Conservation (phyloP, 179 eudicot species). For the Heliamphora pulchella region DNA sequence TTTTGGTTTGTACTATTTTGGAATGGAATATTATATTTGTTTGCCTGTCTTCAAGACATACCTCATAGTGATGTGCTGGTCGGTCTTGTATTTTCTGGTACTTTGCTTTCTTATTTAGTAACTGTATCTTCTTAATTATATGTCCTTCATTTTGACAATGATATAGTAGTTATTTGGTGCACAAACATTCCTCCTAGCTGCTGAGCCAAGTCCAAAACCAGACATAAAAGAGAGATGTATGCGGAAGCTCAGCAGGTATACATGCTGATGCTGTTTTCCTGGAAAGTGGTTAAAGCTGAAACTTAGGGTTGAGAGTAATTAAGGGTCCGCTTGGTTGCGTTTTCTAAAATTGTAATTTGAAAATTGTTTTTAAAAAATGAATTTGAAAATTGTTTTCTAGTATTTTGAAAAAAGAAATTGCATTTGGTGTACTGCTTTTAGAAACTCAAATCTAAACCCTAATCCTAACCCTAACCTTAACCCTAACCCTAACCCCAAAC, state of each 20-base stretch:
- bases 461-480: too few species aligned
- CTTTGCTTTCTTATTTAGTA: not conserved
- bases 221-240: not conserved
- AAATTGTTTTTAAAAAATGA: too few species aligned
- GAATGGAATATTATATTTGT: not conserved
- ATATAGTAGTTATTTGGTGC: not conserved
- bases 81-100: not conserved
- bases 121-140: not conserved
- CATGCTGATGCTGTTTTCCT: not conserved
- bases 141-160: not conserved
- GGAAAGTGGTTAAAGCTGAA: constrained; percentile 9
- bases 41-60: not conserved
- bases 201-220: not conserved
- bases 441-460: too few species aligned
- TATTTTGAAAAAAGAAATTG: too few species aligned
- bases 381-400: too few species aligned
- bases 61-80: not conserved
- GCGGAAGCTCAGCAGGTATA: not conserved
- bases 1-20: not conserved
- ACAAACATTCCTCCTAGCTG: not conserved
- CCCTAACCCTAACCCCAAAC: too few species aligned
- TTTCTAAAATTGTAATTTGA: too few species aligned
- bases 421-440: too few species aligned
- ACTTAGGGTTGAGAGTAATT: not conserved
- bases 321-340: too few species aligned